Percentiles rank a stretch among this genome's conserved stretches.
These are phyloP conservation scores for Aurantiochytrium sp. DNA, from an alignment of 108 stramenopile genomes.

Conservation along the genomic window DNA sequence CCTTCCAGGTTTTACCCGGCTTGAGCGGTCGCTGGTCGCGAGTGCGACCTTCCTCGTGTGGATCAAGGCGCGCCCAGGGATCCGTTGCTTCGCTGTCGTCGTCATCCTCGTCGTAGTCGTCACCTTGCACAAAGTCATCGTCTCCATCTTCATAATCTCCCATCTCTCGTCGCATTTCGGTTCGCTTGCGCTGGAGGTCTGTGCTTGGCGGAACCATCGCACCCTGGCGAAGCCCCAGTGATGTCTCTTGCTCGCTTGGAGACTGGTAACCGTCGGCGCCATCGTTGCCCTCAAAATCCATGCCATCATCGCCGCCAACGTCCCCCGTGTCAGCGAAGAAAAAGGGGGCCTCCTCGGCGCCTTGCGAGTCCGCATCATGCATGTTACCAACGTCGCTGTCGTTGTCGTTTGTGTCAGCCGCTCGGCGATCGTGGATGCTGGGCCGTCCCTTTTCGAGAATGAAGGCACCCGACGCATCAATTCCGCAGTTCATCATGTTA, in stretches of 20 bases:
- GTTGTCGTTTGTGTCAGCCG: neutral
- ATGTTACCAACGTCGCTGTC: neutral
- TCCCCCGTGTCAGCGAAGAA: neutral
- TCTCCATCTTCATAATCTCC: neutral
- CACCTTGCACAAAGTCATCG: neutral
- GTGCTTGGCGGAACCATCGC: neutral
- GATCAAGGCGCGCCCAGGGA: slow-evolving; percentile 32
- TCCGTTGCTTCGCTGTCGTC: slow-evolving; percentile 24
- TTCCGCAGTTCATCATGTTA: slow-evolving; percentile 41
- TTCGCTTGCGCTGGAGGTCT: neutral
- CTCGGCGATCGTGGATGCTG: neutral
- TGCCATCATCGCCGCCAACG: neutral
- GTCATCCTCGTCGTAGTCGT: neutral
- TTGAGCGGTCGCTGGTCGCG: neutral
- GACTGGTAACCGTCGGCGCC: neutral
- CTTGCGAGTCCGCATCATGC: no score
- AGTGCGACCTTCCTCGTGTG: neutral
- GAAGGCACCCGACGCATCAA: slow-evolving; percentile 41
- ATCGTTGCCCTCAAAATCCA: neutral
- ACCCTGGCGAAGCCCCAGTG: neutral
- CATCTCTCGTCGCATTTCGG: neutral
- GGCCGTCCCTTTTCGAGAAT: neutral
- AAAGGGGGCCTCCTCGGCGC: neutral
- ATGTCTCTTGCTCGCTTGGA: neutral
- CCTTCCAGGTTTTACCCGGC: slow-evolving; percentile 10